Conservation (phyloP, 352 stramenopile genomes). For the Pythium folliculosum region DNA sequence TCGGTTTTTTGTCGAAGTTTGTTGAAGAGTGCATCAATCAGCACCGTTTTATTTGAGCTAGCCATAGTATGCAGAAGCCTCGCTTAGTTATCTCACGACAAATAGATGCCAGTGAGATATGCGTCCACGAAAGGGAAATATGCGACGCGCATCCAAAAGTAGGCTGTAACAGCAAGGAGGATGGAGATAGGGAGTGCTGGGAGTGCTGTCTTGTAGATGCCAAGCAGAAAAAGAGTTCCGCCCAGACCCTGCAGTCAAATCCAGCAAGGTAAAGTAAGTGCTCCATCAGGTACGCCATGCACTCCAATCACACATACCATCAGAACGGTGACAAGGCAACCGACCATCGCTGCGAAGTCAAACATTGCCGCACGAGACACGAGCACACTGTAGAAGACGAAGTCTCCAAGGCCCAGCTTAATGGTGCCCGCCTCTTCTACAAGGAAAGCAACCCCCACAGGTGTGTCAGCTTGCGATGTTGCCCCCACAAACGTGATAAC, state of each 20-base stretch:
- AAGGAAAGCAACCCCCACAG: not conserved
- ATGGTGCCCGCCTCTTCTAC: slow-evolving; percentile 86
- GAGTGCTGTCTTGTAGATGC: slow-evolving; percentile 94
- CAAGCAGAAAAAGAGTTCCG: slow-evolving; percentile 95
- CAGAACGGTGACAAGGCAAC: slow-evolving; percentile 93
- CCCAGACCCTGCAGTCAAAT: slow-evolving; percentile 74
- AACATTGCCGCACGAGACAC: slow-evolving; percentile 96
- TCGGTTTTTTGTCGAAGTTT: slow-evolving; percentile 68
- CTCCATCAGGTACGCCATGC: not conserved
- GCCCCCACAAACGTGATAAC: not conserved
- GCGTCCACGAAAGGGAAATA: slow-evolving; percentile 67
- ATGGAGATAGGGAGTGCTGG: slow-evolving; percentile 96
- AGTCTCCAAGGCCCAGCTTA: slow-evolving; percentile 97
- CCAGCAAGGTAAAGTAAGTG: not conserved
- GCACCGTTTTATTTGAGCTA: slow-evolving; percentile 32
- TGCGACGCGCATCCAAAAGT: slow-evolving; percentile 79
- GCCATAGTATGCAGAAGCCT: not conserved
- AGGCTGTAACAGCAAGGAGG: slow-evolving; percentile 70
- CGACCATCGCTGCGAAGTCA: slow-evolving; percentile 95
- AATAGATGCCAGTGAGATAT: slow-evolving; percentile 42
- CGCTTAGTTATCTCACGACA: slow-evolving; percentile 11
- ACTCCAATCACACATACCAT: slow-evolving; percentile 57
- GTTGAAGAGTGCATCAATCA: slow-evolving; percentile 48
- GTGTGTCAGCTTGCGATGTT: not conserved
- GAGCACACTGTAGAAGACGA: slow-evolving; percentile 99